Evolutionary conservation across 2,329 filamentous ascomycete species (phyloP).

Genomic region (Colletotrichum simmondsii): DNA sequence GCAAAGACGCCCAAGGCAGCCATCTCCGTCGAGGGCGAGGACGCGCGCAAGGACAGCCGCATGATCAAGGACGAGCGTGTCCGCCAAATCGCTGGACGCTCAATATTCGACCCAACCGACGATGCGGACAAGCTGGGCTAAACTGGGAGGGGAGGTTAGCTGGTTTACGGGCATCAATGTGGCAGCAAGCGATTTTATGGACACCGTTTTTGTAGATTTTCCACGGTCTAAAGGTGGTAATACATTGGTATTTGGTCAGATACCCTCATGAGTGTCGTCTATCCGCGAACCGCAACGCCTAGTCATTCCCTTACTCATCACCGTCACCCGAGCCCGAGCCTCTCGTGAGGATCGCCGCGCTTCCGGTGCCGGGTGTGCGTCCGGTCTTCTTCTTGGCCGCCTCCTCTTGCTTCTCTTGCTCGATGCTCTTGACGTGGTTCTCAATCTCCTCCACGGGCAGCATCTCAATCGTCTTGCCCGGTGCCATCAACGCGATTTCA

Average conservation of each 20-base stretch:
- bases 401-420: constrained; percentile 99
- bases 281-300: constrained; percentile 30
- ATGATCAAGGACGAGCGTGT: constrained; percentile 95
- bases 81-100: constrained; percentile 64
- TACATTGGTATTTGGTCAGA: constrained; percentile 45
- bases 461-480: constrained; percentile 91
- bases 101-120: constrained; percentile 81
- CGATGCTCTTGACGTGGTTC: constrained; percentile 97
- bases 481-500: constrained; percentile 98
- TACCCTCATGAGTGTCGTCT: constrained; percentile 35
- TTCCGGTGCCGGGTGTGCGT: constrained; percentile 75
- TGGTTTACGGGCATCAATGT: constrained; percentile 16
- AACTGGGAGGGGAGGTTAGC: constrained; percentile 38
- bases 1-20: constrained; percentile 85
- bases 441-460: constrained; percentile 96
- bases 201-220: constrained; percentile 30
- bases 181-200: constrained; percentile 31
- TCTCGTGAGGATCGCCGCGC: constrained; percentile 80
- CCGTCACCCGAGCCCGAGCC: constrained; percentile 53
- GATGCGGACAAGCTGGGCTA: constrained; percentile 82
- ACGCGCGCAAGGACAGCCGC: constrained; percentile 84
- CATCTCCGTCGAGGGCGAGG: constrained; percentile 90
- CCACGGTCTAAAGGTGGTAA: constrained; percentile 47
- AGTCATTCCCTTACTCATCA: constrained; percentile 37
- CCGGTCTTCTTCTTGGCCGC: constrained; percentile 96